Conservation (phyloP, 106 monocot genomes). For the Agapanthus africanus region DNA sequence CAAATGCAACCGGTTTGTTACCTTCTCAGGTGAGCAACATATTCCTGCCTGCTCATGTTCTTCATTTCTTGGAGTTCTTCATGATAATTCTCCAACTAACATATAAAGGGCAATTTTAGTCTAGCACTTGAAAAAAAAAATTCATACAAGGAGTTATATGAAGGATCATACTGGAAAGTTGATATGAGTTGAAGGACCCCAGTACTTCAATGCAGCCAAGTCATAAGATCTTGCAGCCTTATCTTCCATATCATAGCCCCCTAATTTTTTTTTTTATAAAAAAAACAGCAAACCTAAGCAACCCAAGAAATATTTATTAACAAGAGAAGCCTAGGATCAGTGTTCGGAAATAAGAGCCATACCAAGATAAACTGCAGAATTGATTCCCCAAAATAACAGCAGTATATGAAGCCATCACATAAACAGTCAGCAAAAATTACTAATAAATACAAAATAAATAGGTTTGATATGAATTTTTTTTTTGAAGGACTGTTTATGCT, state of each 20-base stretch:
- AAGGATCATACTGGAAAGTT: conserved; percentile 76
- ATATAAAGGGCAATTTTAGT: not conserved
- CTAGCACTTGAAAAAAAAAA: not conserved
- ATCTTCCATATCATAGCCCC: conserved; percentile 97
- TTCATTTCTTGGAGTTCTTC: conserved; percentile 63
- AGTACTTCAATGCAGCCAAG: conserved; percentile 93
- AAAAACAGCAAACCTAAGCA: not conserved
- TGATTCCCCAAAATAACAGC: conserved; percentile 13
- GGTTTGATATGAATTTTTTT: too few relatives aligned
- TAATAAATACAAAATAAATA: not conserved
- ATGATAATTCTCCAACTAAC: conserved; percentile 30
- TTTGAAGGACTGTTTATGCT: not conserved
- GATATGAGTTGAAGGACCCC: conserved; percentile 94
- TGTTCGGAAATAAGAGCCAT: conserved; percentile 8
- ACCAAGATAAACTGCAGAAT: conserved; percentile 90
- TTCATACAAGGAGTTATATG: too few relatives aligned
- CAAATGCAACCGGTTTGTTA: not conserved
- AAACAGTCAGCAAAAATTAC: not conserved
- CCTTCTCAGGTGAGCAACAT: conserved; percentile 52
- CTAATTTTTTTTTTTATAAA: conserved; percentile 12
- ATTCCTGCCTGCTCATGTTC: conserved; percentile 59
- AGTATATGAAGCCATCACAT: not conserved
- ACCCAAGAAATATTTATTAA: not conserved
- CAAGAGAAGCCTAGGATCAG: not conserved
- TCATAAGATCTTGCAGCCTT: conserved; percentile 99